Evolutionary conservation across 805 yeast genomes (phyloP), one percentile per base, ranked within the genome.

Genomic region (Starmerella davenportii): DNA sequence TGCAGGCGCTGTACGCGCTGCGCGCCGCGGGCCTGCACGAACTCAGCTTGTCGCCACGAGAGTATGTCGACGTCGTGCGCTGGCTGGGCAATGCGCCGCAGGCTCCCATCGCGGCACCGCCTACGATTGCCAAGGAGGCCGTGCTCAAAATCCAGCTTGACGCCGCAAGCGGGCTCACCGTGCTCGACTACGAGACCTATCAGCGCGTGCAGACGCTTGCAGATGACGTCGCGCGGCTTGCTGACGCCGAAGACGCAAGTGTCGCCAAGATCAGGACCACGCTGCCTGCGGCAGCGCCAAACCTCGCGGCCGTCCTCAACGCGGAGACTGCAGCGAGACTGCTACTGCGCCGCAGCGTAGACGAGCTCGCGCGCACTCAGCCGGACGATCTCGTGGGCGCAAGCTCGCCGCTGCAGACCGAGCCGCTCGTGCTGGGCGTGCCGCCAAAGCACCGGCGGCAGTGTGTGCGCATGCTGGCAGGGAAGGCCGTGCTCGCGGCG

Each of bases 401-500:
- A n/a, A 36, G 21, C n/a, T 37, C 40, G 14, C 38, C 39, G 16
- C 33, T 43, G 32, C 68, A 69, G 13, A 66, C 65, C 0, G 51
- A 47, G 21, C 37, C 41, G 4, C 25, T 46, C 11, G 36, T 50
- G 2, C 17, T 9, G 3, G 34, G 30, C 4, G 45, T 46, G 1
- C 44, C 44, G 3, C 40, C 17, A 9, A 35, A 33, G 70, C 9
- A 61, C 66, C 7, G 57, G 21, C 42, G 78, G 30, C 77, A 78
- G 48, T 87, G 84, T 5, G 63, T 81, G 62, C 61, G 95, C 40
- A 75, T 82, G 46, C 59, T 80, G 0, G 69, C 93, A 31, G 93
- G 78, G 0, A 87, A 85, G 52, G 61, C 81, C 1, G 66, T 79
- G 0, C 59, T 90, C 5, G 90, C 94, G 0, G 82, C 95, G 0